Evolutionary conservation across 2,329 filamentous ascomycete species (phyloP).

Genomic region (Talaromyces pinophilus): DNA sequence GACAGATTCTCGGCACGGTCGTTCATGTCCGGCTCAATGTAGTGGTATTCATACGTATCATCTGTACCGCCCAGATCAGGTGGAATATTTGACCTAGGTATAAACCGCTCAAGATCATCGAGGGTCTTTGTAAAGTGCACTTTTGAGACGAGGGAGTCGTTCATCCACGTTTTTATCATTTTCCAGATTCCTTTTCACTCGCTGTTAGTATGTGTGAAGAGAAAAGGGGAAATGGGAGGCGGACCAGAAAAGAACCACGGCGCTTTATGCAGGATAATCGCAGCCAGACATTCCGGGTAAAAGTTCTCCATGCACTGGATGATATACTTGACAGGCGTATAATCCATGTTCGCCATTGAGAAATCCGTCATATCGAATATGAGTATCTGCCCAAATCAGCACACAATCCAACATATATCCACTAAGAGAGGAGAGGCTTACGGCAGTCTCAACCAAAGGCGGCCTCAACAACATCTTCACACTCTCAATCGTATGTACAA

Average conservation of each 20-base stretch:
- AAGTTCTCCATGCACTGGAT: constrained; percentile 98
- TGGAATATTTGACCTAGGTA: constrained; percentile 67
- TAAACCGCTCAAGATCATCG: constrained; percentile 73
- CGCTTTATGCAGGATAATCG: constrained; percentile 87
- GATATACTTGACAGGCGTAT: constrained; percentile 95
- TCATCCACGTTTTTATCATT: constrained; percentile 91
- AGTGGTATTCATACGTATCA: constrained; percentile 79
- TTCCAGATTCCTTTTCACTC: constrained; percentile 73
- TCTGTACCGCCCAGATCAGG: constrained; percentile 75
- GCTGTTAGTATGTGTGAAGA: background rate
- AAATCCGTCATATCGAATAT: constrained; percentile 96
- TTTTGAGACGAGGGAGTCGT: constrained; percentile 91
- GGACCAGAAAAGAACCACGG: constrained; percentile 91
- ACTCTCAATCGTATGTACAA: constrained; percentile 90
- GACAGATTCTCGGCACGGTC: constrained; percentile 66
- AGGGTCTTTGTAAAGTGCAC: constrained; percentile 83
- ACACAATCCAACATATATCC: constrained; percentile 4
- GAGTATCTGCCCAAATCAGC: constrained; percentile 62
- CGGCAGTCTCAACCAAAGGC: constrained; percentile 82
- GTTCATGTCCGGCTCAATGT: constrained; percentile 69
- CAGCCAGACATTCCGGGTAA: constrained; percentile 89
- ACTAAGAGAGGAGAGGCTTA: constrained; percentile 49
- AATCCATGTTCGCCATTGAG: constrained; percentile 96
- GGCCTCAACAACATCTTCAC: constrained; percentile 72
- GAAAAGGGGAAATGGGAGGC: constrained; percentile 15